Percentiles rank a stretch among this genome's conserved stretches.
phyloP scores from a whole-genome alignment of 192 early-diverging fungal species.

The Backusella australiensis region DNA sequence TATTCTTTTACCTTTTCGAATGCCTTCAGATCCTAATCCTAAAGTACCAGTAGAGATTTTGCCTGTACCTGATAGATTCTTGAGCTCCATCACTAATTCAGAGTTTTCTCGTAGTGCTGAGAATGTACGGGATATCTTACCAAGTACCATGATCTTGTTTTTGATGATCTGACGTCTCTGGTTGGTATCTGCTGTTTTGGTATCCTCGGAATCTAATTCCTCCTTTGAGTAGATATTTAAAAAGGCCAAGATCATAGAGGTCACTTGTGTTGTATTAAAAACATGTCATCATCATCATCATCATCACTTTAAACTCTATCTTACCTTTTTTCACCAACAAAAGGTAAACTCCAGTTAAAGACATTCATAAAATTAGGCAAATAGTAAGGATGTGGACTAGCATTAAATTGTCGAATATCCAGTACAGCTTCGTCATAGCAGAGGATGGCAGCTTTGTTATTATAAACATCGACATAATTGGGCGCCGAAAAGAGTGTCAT shows the following conservation, averaged over 20 bases:
- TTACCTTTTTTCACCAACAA: constrained; percentile 96
- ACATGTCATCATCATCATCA: too few species aligned
- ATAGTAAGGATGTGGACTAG: constrained; percentile 96
- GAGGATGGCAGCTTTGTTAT: constrained; percentile 96
- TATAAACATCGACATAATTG: constrained; percentile 96
- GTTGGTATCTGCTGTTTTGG: constrained; percentile 33
- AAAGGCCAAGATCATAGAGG: constrained; percentile 92
- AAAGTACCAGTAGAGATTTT: constrained; percentile 82
- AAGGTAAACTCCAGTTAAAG: constrained; percentile 95
- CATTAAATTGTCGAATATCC: constrained; percentile 92
- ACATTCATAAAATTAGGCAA: constrained; percentile 99
- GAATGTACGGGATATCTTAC: constrained; percentile 85
- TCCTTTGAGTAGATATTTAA: constrained; percentile 93
- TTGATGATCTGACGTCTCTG: constrained; percentile 64
- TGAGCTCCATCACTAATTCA: constrained; percentile 89
- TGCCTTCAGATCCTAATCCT: constrained; percentile 85
- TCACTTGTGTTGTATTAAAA: constrained; percentile 51
- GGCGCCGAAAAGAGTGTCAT: constrained; percentile 99
- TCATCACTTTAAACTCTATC: too few species aligned
- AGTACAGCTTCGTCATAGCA: constrained; percentile 98
- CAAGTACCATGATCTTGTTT: constrained; percentile 90
- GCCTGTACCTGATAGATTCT: constrained; percentile 76
- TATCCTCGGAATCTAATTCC: constrained; percentile 57
- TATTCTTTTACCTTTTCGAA: constrained; percentile 65
- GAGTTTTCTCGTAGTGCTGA: constrained; percentile 85